phyloP scores from a whole-genome alignment of 768 basidiomycete genomes.

The Lanmaoa pseudosensibilis region DNA sequence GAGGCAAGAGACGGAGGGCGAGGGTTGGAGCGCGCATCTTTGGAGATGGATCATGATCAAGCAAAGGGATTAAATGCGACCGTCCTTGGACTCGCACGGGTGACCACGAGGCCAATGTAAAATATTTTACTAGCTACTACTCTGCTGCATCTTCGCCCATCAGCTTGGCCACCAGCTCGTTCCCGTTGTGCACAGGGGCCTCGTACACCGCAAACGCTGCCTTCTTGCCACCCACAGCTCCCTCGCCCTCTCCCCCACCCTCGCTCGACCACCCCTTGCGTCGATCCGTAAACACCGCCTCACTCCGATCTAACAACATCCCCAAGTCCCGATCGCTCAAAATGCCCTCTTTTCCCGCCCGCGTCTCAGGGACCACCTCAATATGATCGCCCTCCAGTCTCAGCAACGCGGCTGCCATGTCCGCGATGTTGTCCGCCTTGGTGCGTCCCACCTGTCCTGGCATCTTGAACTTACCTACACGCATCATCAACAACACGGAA shows the following conservation, averaged over 20 bases:
- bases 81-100: too few species aligned
- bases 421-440: slow-evolving; percentile 68
- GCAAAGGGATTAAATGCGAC: background rate
- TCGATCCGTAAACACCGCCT: slow-evolving; percentile 69
- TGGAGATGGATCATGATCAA: background rate
- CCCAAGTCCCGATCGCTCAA: slow-evolving; percentile 82
- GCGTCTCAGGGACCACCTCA: slow-evolving; percentile 73
- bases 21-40: background rate
- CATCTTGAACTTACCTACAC: slow-evolving; percentile 76
- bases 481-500: background rate
- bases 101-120: background rate
- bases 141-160: slow-evolving; percentile 46
- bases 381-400: slow-evolving; percentile 88
- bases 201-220: slow-evolving; percentile 80
- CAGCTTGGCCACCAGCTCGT: slow-evolving; percentile 69
- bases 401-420: slow-evolving; percentile 77
- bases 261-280: slow-evolving; percentile 72
- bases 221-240: slow-evolving; percentile 30
- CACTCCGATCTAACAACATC: slow-evolving; percentile 75
- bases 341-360: slow-evolving; percentile 64
- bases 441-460: slow-evolving; percentile 55
- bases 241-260: slow-evolving; percentile 8
- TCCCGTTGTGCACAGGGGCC: slow-evolving; percentile 59
- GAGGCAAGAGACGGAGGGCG: too few species aligned
- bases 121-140: background rate